Evolutionary conservation across 2,329 filamentous ascomycete species (phyloP), one percentile per base, ranked within the genome.

Genomic region (Penicillium sp.): DNA sequence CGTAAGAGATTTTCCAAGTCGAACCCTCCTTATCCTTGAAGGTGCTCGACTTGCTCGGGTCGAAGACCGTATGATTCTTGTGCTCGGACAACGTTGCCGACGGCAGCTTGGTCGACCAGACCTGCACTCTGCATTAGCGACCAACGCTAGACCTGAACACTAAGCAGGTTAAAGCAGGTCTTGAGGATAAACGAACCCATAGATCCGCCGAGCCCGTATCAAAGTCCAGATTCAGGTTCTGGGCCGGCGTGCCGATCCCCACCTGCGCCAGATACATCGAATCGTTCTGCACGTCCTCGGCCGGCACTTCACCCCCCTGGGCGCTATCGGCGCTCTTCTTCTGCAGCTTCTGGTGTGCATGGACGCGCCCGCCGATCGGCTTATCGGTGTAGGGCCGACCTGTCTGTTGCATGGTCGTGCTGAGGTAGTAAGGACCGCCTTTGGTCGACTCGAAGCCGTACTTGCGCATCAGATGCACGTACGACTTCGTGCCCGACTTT

Each of bases 121-220:
- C 65, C 77, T 79, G 50, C 11, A 33, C 15, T 1, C 4, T 32
- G 31, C 5, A 29, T 19, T 11, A 4, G 11, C 13, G 14, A 9
- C 4, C 21, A 23, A 7, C 11, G 7, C 7, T 11, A 23, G 7
- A 23, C 11, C 21, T 7, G 21, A 23, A 28, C 6, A 26, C 35
- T 26, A 15, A 9, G 14, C 3, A 7, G 34, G 14, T 26, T 27
- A 14, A 31, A 32, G 27, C 15, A 20, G 21, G 10, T 16, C 33
- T 27, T 11, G 5, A 39, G 4, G 5, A 15, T 19, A 18, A 18
- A n/a, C 70, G 51, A 67, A 80, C 77, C 83, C 81, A 87, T 15
- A 84, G 70, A 67, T 87, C 84, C 14, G 81, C 75, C 8, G 80
- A 84, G 14, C 83, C 83, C 26, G 83, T 86, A 59, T 87, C 84